A percentile compares a stretch with the other conserved stretches of the same genome.
Evolutionary conservation across 768 basidiomycete genomes (phyloP).

Genomic region (Pisolithus marmoratus): DNA sequence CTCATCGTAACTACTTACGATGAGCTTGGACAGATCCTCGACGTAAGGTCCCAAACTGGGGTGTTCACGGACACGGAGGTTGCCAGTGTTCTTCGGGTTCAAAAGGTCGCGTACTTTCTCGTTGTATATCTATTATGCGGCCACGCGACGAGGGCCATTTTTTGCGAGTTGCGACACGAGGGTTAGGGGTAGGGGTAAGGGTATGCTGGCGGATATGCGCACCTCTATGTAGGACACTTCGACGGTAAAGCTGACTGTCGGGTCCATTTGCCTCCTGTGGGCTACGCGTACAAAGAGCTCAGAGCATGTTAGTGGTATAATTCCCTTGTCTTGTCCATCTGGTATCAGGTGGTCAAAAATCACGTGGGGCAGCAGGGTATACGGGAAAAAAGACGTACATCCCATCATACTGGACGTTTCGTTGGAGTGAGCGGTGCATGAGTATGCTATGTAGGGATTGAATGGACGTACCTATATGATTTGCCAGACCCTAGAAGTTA

Average conservation of each 20-base stretch:
- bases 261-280: conserved; percentile 53
- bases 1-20: conserved; percentile 86
- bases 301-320: conserved; percentile 92
- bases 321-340: conserved; percentile 96
- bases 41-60: conserved; percentile 97
- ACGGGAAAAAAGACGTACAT: conserved; percentile 48
- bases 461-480: conserved; percentile 69
- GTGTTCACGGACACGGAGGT: conserved; percentile 95
- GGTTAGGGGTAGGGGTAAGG: neutral
- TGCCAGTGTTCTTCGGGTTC: conserved; percentile 95
- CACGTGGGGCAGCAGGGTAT: neutral
- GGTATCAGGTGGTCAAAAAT: conserved; percentile 6
- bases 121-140: conserved; percentile 71
- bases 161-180: neutral
- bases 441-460: neutral
- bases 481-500: conserved; percentile 70
- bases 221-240: conserved; percentile 99
- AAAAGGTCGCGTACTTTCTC: conserved; percentile 97
- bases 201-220: conserved; percentile 9
- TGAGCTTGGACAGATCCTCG: conserved; percentile 91
- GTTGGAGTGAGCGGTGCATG: neutral
- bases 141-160: neutral
- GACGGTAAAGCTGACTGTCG: conserved; percentile 77
- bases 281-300: conserved; percentile 86
- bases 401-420: conserved; percentile 78